Base-by-base conservation (phyloP, 1,284 basidiomycete species). In the Ceratobasidium papillatum region DNA sequence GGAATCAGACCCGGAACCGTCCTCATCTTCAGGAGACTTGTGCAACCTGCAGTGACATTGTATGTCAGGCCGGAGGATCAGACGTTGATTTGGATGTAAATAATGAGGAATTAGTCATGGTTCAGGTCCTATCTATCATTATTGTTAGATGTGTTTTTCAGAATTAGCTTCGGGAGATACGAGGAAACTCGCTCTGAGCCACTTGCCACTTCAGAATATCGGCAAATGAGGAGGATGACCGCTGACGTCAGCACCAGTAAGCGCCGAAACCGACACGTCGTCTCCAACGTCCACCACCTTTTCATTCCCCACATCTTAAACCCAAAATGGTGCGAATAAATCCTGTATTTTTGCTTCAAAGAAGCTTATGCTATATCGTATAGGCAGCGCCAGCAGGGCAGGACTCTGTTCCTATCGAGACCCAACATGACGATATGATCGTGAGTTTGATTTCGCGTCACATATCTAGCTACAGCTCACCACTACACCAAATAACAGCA, bases 361-460 rank as follows among this genome's bases (percentile, higher is more conserved):
- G n/a, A n/a, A n/a, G n/a, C 4, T 59, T 22, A 27, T 58, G 3
- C 12, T 12, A 5, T 61, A 12, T 32, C 14, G 1, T 71, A 30
- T 25, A 72, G 51, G 73, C 75, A 17, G 58, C 73, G 2, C 38
- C 65, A 27, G 43, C 76, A 43, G 72, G 71, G 32, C 76, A 76
- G 56, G 76, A 78, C 65, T 89, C 91, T 19, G 86, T 92, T 69
- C 90, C 92, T 34, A 91, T 97, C 75, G 95, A 97, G 83, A 97
- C 95, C 2, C 90, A 92, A 41, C 95, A 97, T 83, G 94, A 96
- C 83, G 95, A 97, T 83, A 96, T 96, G 93, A 97, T 97, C 77
- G 95, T 96, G 83, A 77, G 93, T 80, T 14, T 22, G 54, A 76
- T 62, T 49, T 49, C 65, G 47, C 11, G 56, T 62, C 61, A 47